Evolutionary conservation across 768 basidiomycete genomes (phyloP).

Genomic region (Lactarius psammicola): DNA sequence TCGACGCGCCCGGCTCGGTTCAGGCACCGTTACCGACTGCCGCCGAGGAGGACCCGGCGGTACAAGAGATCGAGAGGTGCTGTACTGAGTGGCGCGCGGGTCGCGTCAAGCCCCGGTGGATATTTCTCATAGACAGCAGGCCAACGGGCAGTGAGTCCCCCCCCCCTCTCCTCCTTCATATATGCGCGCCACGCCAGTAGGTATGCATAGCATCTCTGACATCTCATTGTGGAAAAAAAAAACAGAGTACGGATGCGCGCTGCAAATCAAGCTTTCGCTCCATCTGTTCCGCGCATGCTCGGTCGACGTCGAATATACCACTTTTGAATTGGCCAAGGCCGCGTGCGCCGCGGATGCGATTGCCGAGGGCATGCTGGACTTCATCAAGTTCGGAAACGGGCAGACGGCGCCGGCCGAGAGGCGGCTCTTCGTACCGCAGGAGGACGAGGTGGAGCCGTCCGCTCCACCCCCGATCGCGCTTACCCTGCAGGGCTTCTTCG

Average conservation of each 20-base stretch:
- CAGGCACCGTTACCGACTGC: constrained; percentile 14
- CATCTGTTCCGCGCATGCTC: constrained; percentile 54
- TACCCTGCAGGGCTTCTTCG: constrained; percentile 58
- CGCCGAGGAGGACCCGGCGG: constrained; percentile 27
- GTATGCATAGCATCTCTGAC: constrained; percentile 30
- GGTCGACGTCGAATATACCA: constrained; percentile 45
- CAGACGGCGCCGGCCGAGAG: constrained; percentile 41
- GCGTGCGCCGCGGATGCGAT: constrained; percentile 57
- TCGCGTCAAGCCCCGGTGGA: constrained; percentile 53
- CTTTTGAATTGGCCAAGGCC: constrained; percentile 45
- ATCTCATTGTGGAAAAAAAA: constrained; percentile 29
- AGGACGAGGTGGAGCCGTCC: constrained; percentile 21
- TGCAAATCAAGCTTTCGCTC: constrained; percentile 52
- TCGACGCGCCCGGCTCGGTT: constrained; percentile 29
- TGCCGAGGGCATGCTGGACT: constrained; percentile 54
- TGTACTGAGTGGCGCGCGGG: constrained; percentile 56
- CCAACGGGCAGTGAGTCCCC: constrained; percentile 41
- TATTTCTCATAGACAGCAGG: constrained; percentile 48
- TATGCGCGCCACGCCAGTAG: constrained; percentile 1
- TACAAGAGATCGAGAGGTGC: constrained; percentile 50
- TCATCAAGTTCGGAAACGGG: constrained; percentile 55
- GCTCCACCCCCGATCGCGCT: constrained; percentile 21
- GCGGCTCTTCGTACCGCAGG: constrained; percentile 9
- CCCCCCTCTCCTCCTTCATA: too few species aligned
- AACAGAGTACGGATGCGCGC: constrained; percentile 48